phyloP scores from a whole-genome alignment of 2,329 filamentous ascomycete genomes.

The Zalaria obscura region DNA sequence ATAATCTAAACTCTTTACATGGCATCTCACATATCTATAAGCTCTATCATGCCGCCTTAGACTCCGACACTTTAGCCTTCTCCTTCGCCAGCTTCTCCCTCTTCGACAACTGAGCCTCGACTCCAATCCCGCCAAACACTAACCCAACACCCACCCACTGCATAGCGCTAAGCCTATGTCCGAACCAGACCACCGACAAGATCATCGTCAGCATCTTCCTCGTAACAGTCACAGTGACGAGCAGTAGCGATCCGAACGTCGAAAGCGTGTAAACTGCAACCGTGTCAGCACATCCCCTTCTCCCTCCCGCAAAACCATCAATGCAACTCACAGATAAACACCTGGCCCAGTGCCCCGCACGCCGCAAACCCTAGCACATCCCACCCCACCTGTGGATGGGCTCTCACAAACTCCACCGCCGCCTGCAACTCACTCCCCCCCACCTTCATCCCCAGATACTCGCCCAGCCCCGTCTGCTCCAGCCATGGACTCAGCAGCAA shows the following conservation, averaged over 20 bases:
- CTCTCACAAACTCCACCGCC: slow-evolving; percentile 67
- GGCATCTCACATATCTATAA: too few relatives aligned
- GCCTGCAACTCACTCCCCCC: slow-evolving; percentile 55
- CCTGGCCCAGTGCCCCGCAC: slow-evolving; percentile 84
- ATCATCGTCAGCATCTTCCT: slow-evolving; percentile 99
- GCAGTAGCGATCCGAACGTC: slow-evolving; percentile 77
- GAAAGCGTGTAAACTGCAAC: slow-evolving; percentile 65
- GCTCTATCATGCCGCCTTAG: background rate
- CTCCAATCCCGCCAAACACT: slow-evolving; percentile 90
- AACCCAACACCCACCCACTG: slow-evolving; percentile 88
- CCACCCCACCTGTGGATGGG: slow-evolving; percentile 68
- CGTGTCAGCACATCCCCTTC: background rate
- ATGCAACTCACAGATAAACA: slow-evolving; percentile 60
- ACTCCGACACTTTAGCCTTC: slow-evolving; percentile 25
- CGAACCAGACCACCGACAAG: slow-evolving; percentile 85
- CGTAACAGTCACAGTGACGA: slow-evolving; percentile 94
- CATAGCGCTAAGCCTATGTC: slow-evolving; percentile 71
- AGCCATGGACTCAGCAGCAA: slow-evolving; percentile 68
- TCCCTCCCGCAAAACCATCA: slow-evolving; percentile 1
- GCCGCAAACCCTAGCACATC: slow-evolving; percentile 82
- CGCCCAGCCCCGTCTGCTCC: slow-evolving; percentile 40
- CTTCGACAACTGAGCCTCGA: slow-evolving; percentile 70
- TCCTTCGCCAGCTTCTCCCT: slow-evolving; percentile 75
- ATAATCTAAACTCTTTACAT: too few relatives aligned
- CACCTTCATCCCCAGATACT: slow-evolving; percentile 25